phyloP scores from a whole-genome alignment of 2,329 filamentous ascomycete genomes.

The Rasamsonia emersonii region DNA sequence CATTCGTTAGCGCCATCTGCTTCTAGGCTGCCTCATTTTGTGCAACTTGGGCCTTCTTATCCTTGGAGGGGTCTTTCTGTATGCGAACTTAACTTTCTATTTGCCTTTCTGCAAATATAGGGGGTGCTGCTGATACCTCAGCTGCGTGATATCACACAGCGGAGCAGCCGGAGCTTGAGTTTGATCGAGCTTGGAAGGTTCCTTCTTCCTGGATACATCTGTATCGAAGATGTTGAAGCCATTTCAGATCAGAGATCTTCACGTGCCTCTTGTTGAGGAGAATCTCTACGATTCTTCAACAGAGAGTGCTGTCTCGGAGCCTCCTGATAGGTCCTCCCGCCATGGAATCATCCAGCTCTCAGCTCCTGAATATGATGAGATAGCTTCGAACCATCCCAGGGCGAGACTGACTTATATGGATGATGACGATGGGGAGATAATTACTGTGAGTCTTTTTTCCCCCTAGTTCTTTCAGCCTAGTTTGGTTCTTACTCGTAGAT shows the following conservation, averaged over 20 bases:
- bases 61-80: too few relatives aligned
- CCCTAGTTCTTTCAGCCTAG: conserved; percentile 1
- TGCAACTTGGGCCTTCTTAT: too few relatives aligned
- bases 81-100: too few relatives aligned
- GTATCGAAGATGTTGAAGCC: conserved; percentile 32
- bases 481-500: not conserved
- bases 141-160: too few relatives aligned
- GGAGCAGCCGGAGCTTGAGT: not conserved
- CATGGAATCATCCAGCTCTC: conserved; percentile 33
- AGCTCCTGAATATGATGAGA: conserved; percentile 34
- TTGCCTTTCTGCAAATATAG: too few relatives aligned
- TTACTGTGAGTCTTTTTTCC: conserved; percentile 30
- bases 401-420: conserved; percentile 37
- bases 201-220: too few relatives aligned
- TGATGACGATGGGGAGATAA: conserved; percentile 38
- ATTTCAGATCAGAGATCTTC: conserved; percentile 32
- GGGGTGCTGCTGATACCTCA: too few relatives aligned
- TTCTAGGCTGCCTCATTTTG: too few relatives aligned
- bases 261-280: conserved; percentile 13
- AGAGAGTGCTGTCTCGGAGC: conserved; percentile 3
- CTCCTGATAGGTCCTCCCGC: too few relatives aligned
- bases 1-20: too few relatives aligned
- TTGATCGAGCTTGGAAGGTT: not conserved
- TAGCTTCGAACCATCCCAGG: conserved; percentile 31
- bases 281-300: conserved; percentile 10